phyloP scores from a whole-genome alignment of 2,329 filamentous ascomycete genomes.

The Diaporthe sp. region DNA sequence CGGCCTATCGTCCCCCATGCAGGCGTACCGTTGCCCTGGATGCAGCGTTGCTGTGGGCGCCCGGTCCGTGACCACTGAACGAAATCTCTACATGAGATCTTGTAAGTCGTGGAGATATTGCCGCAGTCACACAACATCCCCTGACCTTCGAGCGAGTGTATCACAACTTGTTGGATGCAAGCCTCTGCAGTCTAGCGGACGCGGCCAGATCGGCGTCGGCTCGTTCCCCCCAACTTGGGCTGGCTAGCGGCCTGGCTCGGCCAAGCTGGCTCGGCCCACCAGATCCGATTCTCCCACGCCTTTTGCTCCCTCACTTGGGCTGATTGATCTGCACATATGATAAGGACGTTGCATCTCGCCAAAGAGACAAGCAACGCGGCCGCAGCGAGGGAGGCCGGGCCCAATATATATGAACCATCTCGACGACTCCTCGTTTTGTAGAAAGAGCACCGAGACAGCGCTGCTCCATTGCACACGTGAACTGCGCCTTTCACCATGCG shows the following conservation, averaged over 20 bases:
- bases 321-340: slow-evolving; percentile 18
- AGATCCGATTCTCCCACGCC: slow-evolving; percentile 18
- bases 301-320: background rate
- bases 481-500: background rate
- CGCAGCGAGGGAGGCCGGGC: slow-evolving; percentile 2
- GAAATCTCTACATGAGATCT: slow-evolving; percentile 13
- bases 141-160: background rate
- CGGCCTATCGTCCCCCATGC: background rate
- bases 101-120: slow-evolving; percentile 23
- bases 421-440: background rate
- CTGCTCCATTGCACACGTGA: background rate
- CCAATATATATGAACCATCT: slow-evolving; percentile 5
- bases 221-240: background rate
- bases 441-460: background rate
- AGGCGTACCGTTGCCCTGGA: slow-evolving; percentile 6
- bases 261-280: slow-evolving; percentile 23
- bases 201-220: slow-evolving; percentile 23
- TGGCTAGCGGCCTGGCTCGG: slow-evolving; percentile 10
- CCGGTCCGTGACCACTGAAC: background rate
- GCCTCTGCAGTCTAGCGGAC: slow-evolving; percentile 11
- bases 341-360: slow-evolving; percentile 22
- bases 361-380: slow-evolving; percentile 16
- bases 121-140: slow-evolving; percentile 3
- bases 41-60: slow-evolving; percentile 18
- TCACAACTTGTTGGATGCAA: slow-evolving; percentile 5